Percentiles rank a stretch among this genome's conserved stretches.
Evolutionary conservation across 1,139 yeast species (phyloP).

Genomic region (Suhomyces choctaworum): DNA sequence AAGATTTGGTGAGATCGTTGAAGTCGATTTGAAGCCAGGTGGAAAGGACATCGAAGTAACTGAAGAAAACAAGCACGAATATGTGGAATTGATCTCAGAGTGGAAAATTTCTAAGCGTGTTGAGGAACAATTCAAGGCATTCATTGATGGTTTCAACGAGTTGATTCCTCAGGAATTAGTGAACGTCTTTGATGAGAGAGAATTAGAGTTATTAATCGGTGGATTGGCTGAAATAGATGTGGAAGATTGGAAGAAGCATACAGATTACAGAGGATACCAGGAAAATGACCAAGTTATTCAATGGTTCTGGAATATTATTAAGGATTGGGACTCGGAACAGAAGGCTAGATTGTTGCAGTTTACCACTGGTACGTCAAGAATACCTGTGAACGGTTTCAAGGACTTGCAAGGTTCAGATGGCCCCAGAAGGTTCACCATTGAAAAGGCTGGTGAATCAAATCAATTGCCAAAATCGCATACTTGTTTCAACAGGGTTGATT

Average conservation of each 20-base stretch:
- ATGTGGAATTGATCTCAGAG: constrained; percentile 91
- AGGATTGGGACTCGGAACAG: constrained; percentile 95
- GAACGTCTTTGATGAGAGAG: constrained; percentile 96
- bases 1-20: constrained; percentile 89
- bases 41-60: constrained; percentile 90
- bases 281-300: constrained; percentile 94
- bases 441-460: constrained; percentile 91
- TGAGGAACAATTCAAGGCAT: constrained; percentile 93
- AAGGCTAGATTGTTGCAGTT: constrained; percentile 93
- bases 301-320: constrained; percentile 97
- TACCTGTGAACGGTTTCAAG: constrained; percentile 97
- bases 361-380: constrained; percentile 98
- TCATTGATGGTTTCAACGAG: constrained; percentile 96
- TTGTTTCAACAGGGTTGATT: constrained; percentile 90
- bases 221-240: constrained; percentile 97
- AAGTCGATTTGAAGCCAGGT: constrained; percentile 84
- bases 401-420: constrained; percentile 99
- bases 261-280: constrained; percentile 96
- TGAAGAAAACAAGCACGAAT: constrained; percentile 92
- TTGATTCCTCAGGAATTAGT: constrained; percentile 95
- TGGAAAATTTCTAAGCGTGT: constrained; percentile 95
- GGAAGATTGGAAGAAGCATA: constrained; percentile 98
- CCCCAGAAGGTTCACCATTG: constrained; percentile 96
- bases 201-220: constrained; percentile 91
- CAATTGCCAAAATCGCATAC: constrained; percentile 97